Evolutionary conservation across 805 yeast species (phyloP).

Genomic region (Saturnispora gosingensis): DNA sequence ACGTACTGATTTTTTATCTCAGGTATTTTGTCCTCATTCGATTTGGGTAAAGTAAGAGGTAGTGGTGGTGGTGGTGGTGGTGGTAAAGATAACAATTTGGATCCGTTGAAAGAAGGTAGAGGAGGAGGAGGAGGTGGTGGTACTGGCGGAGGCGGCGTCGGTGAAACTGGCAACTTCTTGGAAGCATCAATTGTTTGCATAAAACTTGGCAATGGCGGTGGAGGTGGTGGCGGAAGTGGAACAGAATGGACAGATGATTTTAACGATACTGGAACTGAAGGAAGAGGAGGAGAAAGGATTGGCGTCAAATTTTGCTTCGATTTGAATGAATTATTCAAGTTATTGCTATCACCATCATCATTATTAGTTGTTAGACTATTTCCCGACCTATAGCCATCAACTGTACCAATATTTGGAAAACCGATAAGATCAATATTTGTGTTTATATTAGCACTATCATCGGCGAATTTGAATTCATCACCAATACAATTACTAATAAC

Average conservation of each 20-base stretch:
- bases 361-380: too few relatives aligned
- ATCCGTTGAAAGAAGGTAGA: slow-evolving; percentile 2
- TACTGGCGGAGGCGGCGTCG: slow-evolving; percentile 17
- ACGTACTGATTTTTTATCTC: neutral
- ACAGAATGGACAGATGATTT: too few relatives aligned
- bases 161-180: neutral
- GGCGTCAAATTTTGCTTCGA: too few relatives aligned
- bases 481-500: slow-evolving; percentile 4
- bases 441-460: too few relatives aligned
- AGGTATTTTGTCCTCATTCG: neutral
- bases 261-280: slow-evolving; percentile 6
- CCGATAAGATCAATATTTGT: too few relatives aligned
- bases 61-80: slow-evolving; percentile 15
- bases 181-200: too few relatives aligned
- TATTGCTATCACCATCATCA: neutral
- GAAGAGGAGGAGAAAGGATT: slow-evolving; percentile 22
- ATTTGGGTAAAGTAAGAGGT: slow-evolving; percentile 4
- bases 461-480: neutral
- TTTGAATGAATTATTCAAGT: too few relatives aligned
- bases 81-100: slow-evolving; percentile 5
- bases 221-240: slow-evolving; percentile 16
- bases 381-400: too few relatives aligned
- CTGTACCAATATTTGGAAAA: too few relatives aligned
- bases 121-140: slow-evolving; percentile 9
- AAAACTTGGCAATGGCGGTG: slow-evolving; percentile 22